Conservation (phyloP, 2,329 filamentous ascomycete species). For the Tolypocladium pustulatum region DNA sequence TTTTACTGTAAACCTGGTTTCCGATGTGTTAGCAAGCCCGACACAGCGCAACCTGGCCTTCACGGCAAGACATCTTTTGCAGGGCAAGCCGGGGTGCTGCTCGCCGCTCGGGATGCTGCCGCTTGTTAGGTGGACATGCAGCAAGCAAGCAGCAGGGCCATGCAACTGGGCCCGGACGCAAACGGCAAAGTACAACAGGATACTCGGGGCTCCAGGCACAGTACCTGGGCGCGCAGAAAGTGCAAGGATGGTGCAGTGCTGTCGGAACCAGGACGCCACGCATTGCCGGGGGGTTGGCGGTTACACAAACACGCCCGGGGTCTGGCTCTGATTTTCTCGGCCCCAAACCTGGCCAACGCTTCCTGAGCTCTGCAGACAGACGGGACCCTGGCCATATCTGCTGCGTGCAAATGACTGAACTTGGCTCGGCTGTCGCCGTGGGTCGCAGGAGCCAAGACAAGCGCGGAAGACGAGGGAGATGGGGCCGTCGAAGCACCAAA, state of each 20-base stretch:
- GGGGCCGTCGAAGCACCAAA: neutral
- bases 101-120: conserved; percentile 7
- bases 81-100: conserved; percentile 3
- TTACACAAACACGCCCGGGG: conserved; percentile 10
- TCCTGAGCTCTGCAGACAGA: neutral
- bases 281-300: conserved; percentile 8
- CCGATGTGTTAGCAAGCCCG: conserved; percentile 3
- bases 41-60: neutral
- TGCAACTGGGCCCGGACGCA: conserved; percentile 7
- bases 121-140: conserved; percentile 9
- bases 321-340: conserved; percentile 4
- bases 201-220: conserved; percentile 10
- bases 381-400: neutral
- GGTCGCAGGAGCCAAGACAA: neutral
- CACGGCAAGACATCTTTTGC: conserved; percentile 9
- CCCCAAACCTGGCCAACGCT: conserved; percentile 1
- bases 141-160: conserved; percentile 7
- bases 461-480: neutral
- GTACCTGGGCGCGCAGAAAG: conserved; percentile 7
- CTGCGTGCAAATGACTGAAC: neutral
- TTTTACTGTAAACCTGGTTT: conserved; percentile 1
- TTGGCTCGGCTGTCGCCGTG: neutral
- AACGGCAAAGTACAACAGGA: conserved; percentile 11
- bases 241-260: conserved; percentile 9
- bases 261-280: conserved; percentile 15